These are phyloP conservation scores for Hypoxylon sp. DNA, from an alignment of 2,329 filamentous ascomycete genomes.

Conservation along the genomic window DNA sequence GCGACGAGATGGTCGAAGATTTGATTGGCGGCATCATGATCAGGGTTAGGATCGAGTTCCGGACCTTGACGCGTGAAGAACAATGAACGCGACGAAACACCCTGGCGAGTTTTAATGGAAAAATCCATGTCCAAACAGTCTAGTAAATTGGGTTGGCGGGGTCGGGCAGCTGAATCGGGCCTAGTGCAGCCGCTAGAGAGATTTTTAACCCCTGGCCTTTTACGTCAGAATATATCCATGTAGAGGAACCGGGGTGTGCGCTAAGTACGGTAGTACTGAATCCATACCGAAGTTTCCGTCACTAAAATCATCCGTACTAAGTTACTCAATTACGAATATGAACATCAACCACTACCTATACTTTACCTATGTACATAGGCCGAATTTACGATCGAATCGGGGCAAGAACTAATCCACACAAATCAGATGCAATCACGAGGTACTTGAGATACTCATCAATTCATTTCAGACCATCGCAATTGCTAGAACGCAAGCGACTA, in stretches of 20 bases:
- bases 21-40: constrained; percentile 39
- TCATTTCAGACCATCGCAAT: constrained; percentile 1
- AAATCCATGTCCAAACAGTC: constrained; percentile 4
- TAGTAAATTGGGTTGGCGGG: constrained; percentile 13
- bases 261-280: too few species aligned
- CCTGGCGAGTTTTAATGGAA: constrained; percentile 25
- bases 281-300: too few species aligned
- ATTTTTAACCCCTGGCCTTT: neutral
- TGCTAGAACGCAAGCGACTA: neutral
- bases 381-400: neutral
- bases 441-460: constrained; percentile 12
- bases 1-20: constrained; percentile 32
- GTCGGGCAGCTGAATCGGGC: constrained; percentile 4
- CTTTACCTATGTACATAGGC: neutral
- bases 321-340: neutral
- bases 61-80: constrained; percentile 41
- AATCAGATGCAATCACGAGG: neutral
- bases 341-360: neutral
- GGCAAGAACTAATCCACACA: neutral
- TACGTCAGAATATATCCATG: neutral
- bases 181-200: neutral
- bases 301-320: too few species aligned
- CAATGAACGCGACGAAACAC: constrained; percentile 41
- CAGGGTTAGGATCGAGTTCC: constrained; percentile 9
- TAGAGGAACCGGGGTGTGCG: too few species aligned